Base-by-base conservation (phyloP, 2,329 filamentous ascomycete species). In the Sporothrix variecibatus region DNA sequence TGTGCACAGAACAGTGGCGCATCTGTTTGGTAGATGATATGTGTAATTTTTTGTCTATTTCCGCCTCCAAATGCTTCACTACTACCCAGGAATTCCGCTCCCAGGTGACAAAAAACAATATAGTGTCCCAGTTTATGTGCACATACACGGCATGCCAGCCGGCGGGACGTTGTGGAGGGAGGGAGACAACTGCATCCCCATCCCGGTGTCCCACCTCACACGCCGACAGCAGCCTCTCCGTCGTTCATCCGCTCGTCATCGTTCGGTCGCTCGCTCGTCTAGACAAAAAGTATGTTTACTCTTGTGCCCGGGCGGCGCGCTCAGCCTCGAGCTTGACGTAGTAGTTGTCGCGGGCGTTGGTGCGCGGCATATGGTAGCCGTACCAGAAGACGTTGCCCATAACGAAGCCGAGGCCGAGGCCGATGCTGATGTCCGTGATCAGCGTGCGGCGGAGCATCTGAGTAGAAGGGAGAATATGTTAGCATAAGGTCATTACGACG, bases 361-460 rank as follows among this genome's bases (percentile, higher is more conserved):
- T 89, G 82, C 88, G 87, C 78, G 88, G 88, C 80, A 89, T 83
- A 84, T 90, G 88, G 84, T 81, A 90, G 81, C 88, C 88, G 85
- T 90, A 88, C 88, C 88, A 90, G 84, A 86, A 90, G 76, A 82
- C 80, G 81, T 85, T 88, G 81, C 85, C 87, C 82, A 89, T 86
- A 77, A 80, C 82, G 77, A 87, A 85, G 75, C 88, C 88, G 75
- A 87, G 79, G 80, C 86, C 87, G 75, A 90, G 84, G 77, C 83
- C 87, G 80, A 90, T 85, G 74, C 83, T 79, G 75, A 90, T 83
- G 80, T 90, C 88, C 77, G 86, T 81, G 79, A 90, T 84, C 81
- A 90, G 86, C 81, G 85, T 84, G 81, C 87, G 85, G 83, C 87
- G 87, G 82, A 90, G 86, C 86, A 90, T 90, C 88, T 90, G 78